Evolutionary conservation across 495 filamentous ascomycete species (phyloP), one percentile per base, ranked within the genome.

Genomic region (Penicillium daleae): DNA sequence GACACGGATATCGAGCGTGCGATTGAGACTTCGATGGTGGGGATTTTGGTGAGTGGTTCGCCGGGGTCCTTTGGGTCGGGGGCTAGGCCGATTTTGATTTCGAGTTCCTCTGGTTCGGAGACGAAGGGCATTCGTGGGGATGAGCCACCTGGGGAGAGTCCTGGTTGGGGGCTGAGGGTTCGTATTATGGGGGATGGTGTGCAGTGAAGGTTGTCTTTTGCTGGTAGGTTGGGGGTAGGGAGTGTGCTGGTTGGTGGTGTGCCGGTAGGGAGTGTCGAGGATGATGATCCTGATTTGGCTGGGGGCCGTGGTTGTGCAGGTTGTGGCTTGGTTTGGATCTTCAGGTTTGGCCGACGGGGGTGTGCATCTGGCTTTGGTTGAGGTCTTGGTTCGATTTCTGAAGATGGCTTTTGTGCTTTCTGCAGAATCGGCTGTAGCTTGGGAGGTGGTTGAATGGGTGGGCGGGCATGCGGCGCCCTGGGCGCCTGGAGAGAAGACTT

Each of bases 1-100:
- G 75, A 75, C 1, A 82, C 74, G 15, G 78, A 80, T 17, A 82
- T 62, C 10, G 79, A 80, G 15, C 76, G 64, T 6, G 79, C 79
- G 32, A 71, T 74, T 2, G 79, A 80, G 29, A 82, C 65, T 49
- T 80, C 72, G 22, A 80, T 65, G 0, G 57, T 71, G 6, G 74
- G 76, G 10, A 66, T 55, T 56, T 27, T 62, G 54, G 7, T 9
- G 0, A 27, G 2, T 12, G 21, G 19, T n/a, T 51, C 57, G 31
- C n/a, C 12, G 15, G 29, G 10, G 10, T 51, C 44, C 37, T 59
- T 29, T 5, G 46, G 6, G 26, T 48, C 44, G 44, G 13, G 10
- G 6, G 21, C 44, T 6, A 54, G 12, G 26, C n/a, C 46, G 24
- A 53, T 53, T 29, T 57, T 40, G 4, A 51, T 46, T 21, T 64